Percentiles rank a stretch among this genome's conserved stretches.
These are phyloP conservation scores for Aspergillus pseudoglaucus DNA, from an alignment of 2,329 filamentous ascomycete species.

Conservation along the genomic window DNA sequence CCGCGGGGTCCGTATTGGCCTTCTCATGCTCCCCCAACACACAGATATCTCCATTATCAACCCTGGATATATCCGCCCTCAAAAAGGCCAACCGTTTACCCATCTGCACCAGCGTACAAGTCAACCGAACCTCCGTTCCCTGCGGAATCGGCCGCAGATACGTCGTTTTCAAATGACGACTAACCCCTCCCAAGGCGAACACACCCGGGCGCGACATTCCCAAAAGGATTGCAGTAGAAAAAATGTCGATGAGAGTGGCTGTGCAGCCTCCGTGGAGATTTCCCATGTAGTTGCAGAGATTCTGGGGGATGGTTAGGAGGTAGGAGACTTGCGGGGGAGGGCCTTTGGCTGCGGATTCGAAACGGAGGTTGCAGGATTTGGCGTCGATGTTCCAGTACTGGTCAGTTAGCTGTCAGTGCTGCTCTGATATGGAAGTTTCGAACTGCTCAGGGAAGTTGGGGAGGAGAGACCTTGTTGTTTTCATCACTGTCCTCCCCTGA, in stretches of 20 bases:
- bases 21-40: slow-evolving; percentile 60
- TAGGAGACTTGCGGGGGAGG: slow-evolving; percentile 30
- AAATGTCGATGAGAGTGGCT: slow-evolving; percentile 61
- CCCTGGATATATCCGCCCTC: slow-evolving; percentile 50
- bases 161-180: slow-evolving; percentile 58
- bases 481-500: slow-evolving; percentile 13
- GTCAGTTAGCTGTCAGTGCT: not conserved
- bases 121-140: slow-evolving; percentile 48
- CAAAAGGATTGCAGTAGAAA: slow-evolving; percentile 54
- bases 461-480: not conserved
- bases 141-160: slow-evolving; percentile 58
- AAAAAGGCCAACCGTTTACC: slow-evolving; percentile 52
- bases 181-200: slow-evolving; percentile 59
- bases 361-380: slow-evolving; percentile 25
- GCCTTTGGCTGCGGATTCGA: slow-evolving; percentile 31
- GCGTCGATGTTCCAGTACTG: slow-evolving; percentile 28
- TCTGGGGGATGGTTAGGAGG: slow-evolving; percentile 62
- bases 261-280: slow-evolving; percentile 83
- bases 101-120: slow-evolving; percentile 53
- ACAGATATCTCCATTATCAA: slow-evolving; percentile 48
- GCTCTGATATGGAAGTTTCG: not conserved
- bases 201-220: slow-evolving; percentile 53
- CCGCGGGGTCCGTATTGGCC: slow-evolving; percentile 50
- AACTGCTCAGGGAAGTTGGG: not conserved
- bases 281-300: slow-evolving; percentile 83